phyloP scores from a whole-genome alignment of 140 eudicot genomes.

The Oenanthe javanica region DNA sequence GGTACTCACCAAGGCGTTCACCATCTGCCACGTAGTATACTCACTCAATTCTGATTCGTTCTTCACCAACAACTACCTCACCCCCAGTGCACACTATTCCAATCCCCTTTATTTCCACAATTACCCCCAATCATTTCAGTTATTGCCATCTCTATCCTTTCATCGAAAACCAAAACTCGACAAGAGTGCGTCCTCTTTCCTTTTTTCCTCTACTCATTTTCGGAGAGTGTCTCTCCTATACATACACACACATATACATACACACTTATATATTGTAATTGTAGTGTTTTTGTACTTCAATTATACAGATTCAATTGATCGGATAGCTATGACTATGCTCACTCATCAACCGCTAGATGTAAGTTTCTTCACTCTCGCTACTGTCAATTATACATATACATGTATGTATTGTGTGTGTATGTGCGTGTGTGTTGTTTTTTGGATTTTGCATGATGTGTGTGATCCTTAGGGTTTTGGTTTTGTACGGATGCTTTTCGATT shows the following conservation, averaged over 20 bases:
- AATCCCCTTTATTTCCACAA: too few species aligned
- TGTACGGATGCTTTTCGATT: background rate
- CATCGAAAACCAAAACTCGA: conserved; percentile 3
- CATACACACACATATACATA: background rate
- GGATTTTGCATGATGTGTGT: background rate
- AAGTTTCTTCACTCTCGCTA: background rate
- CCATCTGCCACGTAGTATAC: too few species aligned
- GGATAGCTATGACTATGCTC: background rate
- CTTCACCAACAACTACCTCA: too few species aligned
- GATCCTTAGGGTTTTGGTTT: conserved; percentile 6
- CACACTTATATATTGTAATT: background rate
- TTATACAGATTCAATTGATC: conserved; percentile 4
- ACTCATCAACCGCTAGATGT: conserved; percentile 10
- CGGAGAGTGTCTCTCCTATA: background rate
- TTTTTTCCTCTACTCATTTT: background rate
- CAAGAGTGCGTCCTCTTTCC: background rate
- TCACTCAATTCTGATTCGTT: too few species aligned
- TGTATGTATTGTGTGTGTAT: too few species aligned
- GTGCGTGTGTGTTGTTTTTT: background rate
- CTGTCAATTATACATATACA: background rate
- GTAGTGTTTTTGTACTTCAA: background rate
- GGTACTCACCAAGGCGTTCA: too few species aligned
- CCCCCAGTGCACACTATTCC: too few species aligned
- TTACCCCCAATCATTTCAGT: too few species aligned
- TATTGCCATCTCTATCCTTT: background rate